These are phyloP conservation scores for Claviceps monticola DNA, from an alignment of 2,329 filamentous ascomycete genomes.

Conservation along the genomic window DNA sequence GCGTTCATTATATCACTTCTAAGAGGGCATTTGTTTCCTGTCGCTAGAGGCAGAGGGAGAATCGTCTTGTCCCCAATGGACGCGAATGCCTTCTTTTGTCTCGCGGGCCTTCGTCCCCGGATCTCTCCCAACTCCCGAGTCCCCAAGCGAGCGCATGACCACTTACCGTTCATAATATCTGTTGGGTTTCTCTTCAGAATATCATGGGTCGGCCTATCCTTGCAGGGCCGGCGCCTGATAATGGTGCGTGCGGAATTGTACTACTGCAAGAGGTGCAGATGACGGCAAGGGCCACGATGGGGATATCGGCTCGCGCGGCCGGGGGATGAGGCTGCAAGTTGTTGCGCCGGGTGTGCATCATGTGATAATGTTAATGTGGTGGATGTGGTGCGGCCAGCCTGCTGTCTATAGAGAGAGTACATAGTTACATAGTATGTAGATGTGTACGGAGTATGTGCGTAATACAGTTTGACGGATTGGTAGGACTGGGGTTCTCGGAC, in stretches of 20 bases:
- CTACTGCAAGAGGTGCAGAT: not conserved
- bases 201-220: too few species aligned
- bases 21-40: not conserved
- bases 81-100: too few species aligned
- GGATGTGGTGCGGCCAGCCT: not conserved
- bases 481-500: not conserved
- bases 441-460: not conserved
- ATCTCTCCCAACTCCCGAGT: too few species aligned
- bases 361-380: not conserved
- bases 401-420: not conserved
- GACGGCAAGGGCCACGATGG: not conserved
- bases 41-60: not conserved
- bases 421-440: not conserved
- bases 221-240: too few species aligned
- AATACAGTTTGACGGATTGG: not conserved
- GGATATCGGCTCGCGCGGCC: not conserved
- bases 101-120: too few species aligned
- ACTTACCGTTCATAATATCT: too few species aligned
- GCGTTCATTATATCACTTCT: too few species aligned
- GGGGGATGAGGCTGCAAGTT: not conserved
- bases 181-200: too few species aligned
- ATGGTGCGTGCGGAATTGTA: not conserved
- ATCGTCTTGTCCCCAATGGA: too few species aligned
- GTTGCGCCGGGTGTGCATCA: not conserved
- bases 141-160: too few species aligned